Conservation (phyloP, 768 basidiomycete genomes). For the Mycena vitilis region DNA sequence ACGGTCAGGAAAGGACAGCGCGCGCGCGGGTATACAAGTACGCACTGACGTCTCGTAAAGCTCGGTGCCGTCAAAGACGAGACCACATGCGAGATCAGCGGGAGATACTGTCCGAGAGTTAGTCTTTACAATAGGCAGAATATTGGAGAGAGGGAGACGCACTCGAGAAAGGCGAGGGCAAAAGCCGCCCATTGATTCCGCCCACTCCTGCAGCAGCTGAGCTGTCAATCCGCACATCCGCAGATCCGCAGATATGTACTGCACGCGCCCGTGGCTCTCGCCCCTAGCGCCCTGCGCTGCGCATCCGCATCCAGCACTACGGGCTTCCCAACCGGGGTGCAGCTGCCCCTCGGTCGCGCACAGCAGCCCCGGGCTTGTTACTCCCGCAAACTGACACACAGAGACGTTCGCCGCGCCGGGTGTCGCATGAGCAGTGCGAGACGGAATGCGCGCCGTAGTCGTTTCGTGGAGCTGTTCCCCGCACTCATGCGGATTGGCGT, state of each 20-base stretch:
- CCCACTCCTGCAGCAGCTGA: conserved; percentile 81
- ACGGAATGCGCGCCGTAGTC: too few relatives aligned
- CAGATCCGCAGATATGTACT: too few relatives aligned
- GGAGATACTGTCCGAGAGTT: conserved; percentile 78
- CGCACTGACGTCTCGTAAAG: conserved; percentile 65
- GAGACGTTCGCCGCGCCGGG: too few relatives aligned
- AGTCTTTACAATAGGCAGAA: conserved; percentile 71
- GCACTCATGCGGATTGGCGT: too few relatives aligned
- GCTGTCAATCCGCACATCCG: conserved; percentile 83
- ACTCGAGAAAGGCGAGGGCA: conserved; percentile 51
- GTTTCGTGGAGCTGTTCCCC: too few relatives aligned
- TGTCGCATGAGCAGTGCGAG: too few relatives aligned
- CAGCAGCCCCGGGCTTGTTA: conserved; percentile 31
- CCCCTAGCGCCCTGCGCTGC: conserved; percentile 23
- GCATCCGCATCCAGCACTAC: conserved; percentile 30
- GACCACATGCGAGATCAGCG: conserved; percentile 75
- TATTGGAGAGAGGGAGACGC: conserved; percentile 4
- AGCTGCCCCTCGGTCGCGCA: conserved; percentile 26
- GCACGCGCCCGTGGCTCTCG: conserved; percentile 16
- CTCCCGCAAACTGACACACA: too few relatives aligned
- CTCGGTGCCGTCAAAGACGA: conserved; percentile 59
- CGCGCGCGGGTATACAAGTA: too few relatives aligned
- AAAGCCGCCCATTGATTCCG: conserved; percentile 79
- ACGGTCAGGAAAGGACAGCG: too few relatives aligned
- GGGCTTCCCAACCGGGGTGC: not conserved